Evolutionary conservation across 139 green algal species (phyloP).

Genomic region (Yamagishiella unicocca): DNA sequence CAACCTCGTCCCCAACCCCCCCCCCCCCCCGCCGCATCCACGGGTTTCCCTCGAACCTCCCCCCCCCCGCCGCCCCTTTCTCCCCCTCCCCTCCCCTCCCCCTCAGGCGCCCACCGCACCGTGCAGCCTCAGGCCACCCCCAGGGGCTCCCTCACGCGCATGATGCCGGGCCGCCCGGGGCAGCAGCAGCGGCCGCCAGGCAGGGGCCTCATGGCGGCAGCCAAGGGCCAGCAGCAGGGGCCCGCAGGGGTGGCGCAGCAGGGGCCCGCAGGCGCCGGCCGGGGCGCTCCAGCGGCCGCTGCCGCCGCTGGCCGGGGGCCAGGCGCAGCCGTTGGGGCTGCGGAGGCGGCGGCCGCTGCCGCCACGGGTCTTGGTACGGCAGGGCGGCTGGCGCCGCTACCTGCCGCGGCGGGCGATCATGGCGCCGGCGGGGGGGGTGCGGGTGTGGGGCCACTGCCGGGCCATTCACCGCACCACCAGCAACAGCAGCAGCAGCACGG

Average conservation of each 20-base stretch:
- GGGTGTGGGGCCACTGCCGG: neutral
- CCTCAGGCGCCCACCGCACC: conserved; percentile 5
- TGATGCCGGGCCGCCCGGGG: conserved; percentile 27
- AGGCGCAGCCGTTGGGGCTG: no score
- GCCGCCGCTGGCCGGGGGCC: neutral
- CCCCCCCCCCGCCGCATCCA: no score
- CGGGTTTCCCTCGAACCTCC: no score
- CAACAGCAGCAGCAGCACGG: neutral
- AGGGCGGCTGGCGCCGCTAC: no score
- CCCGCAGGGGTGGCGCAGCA: neutral
- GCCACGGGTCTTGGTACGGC: no score
- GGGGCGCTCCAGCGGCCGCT: no score
- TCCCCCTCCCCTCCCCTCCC: no score
- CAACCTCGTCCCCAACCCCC: neutral
- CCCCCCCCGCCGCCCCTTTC: no score
- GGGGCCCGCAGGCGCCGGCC: neutral
- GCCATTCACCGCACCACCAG: neutral
- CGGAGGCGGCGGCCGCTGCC: no score
- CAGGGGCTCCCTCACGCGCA: conserved; percentile 28
- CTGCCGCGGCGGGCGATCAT: no score
- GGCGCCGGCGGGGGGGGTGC: no score
- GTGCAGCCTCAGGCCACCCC: neutral
- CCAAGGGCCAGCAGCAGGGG: neutral
- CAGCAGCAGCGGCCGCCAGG: neutral
- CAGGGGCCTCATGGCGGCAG: conserved; percentile 13